Conservation (phyloP, 352 stramenopile genomes). For the Aphanomyces stellatus region DNA sequence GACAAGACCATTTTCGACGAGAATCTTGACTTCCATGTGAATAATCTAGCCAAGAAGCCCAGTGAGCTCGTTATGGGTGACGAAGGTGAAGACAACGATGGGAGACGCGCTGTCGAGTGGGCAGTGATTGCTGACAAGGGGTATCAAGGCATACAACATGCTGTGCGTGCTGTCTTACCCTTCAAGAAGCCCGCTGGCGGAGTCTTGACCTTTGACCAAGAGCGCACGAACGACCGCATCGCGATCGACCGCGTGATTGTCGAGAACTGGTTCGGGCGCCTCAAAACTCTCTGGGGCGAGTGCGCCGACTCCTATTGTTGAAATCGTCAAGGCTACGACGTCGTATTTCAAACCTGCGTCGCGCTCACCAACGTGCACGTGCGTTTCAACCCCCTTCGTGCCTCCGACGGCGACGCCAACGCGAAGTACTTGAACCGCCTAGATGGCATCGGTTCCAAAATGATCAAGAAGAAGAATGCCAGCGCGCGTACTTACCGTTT, state of each 20-base stretch:
- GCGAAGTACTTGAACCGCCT: background rate
- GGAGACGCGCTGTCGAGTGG: background rate
- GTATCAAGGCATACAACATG: background rate
- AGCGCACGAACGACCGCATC: conserved; percentile 9
- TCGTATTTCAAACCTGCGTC: conserved; percentile 5
- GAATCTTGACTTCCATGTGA: conserved; percentile 1
- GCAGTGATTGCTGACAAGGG: conserved; percentile 18
- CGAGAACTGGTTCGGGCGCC: conserved; percentile 20
- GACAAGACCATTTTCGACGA: conserved; percentile 10
- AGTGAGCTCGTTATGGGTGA: background rate
- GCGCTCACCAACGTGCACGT: conserved; percentile 15
- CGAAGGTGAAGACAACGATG: background rate
- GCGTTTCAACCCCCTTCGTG: background rate
- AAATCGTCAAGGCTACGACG: background rate
- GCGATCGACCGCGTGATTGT: conserved; percentile 19
- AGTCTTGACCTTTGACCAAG: background rate
- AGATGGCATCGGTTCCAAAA: background rate
- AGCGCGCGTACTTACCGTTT: background rate
- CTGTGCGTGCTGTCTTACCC: conserved; percentile 3
- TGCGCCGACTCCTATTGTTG: conserved; percentile 7
- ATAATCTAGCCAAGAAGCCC: background rate
- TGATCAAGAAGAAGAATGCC: background rate
- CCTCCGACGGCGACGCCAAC: background rate
- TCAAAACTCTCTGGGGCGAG: background rate
- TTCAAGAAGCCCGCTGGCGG: background rate